phyloP scores from a whole-genome alignment of 306 rosid genomes.

The Malus orientalis region DNA sequence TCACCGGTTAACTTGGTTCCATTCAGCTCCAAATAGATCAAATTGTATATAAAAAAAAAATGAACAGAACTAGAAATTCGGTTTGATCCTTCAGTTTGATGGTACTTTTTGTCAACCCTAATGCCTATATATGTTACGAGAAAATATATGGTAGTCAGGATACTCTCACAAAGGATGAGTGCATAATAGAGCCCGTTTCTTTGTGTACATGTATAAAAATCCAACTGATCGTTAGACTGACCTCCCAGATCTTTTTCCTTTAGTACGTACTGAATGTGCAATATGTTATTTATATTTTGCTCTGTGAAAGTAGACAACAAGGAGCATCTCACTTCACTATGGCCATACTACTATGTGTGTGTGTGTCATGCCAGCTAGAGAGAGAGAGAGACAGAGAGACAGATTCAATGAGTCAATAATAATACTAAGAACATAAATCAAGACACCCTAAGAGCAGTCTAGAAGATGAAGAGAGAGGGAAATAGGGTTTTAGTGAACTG shows the following conservation, averaged over 20 bases:
- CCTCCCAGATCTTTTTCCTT: background rate
- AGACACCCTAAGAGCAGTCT: background rate
- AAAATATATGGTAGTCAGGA: no score
- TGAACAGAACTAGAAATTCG: no score
- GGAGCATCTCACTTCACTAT: slow-evolving; percentile 27
- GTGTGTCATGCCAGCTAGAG: slow-evolving; percentile 36
- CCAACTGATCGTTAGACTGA: background rate
- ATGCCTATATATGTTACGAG: no score
- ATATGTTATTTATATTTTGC: background rate
- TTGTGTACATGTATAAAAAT: background rate
- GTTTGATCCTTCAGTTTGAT: no score
- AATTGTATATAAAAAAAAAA: no score
- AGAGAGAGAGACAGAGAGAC: slow-evolving; percentile 30
- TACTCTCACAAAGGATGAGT: background rate
- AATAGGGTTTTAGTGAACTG: background rate
- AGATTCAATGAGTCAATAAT: slow-evolving; percentile 4
- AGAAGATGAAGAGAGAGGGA: background rate
- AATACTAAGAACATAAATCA: background rate
- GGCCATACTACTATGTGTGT: slow-evolving; percentile 57
- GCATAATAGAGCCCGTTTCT: background rate
- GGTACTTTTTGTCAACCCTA: no score
- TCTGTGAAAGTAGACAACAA: slow-evolving; percentile 13
- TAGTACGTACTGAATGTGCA: no score
- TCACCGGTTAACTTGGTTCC: no score
- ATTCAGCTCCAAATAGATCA: no score